Base-by-base conservation (phyloP, 495 filamentous ascomycete species). In the Podospora pseudoanserina region DNA sequence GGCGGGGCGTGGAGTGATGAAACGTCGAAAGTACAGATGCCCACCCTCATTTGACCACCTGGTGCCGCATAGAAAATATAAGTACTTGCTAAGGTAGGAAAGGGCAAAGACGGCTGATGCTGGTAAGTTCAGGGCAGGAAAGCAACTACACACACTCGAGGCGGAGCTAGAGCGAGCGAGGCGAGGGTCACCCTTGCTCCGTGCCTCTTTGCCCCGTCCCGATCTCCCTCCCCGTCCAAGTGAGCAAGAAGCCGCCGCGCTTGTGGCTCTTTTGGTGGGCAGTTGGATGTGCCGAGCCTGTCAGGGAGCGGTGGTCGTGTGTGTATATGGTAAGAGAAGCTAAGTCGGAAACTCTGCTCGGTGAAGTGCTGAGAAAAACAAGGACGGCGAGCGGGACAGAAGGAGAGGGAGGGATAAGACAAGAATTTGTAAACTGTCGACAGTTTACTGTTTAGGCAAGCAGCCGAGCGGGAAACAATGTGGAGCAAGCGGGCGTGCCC, bases 1-100 rank as follows among this genome's bases (percentile, higher is more conserved):
- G 76, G 77, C 79, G 80, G 81, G 81, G 79, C 78, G 76, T 73
- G 75, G 74, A 70, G 71, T 81, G 79, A 80, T 82, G 81, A 82
- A 81, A 83, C 80, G 78, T 79, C 75, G 77, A 80, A 76, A 20
- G 78, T 79, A 66, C 71, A 72, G 77, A 76, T 63, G 78, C 76
- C 75, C 79, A 79, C 78, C 80, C 79, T 81, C 79, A 84, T 84
- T 77, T 76, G 78, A 71, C 72, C 73, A 80, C 77, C 77, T 74
- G 75, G 72, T 71, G 65, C 71, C 65, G 72, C 69, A 72, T 69
- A 67, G 62, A 76, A 49, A 73, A 70, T 74, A 77, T 76, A 74
- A 77, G 71, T 73, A 76, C 68, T 72, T 73, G 69, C 69, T 73
- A 65, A 65, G 69, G 70, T 66, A 74, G 69, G 69, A 67, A 73